These are phyloP conservation scores for Limnomonas spitsbergensis DNA, from an alignment of 139 green algal genomes.

Conservation along the genomic window DNA sequence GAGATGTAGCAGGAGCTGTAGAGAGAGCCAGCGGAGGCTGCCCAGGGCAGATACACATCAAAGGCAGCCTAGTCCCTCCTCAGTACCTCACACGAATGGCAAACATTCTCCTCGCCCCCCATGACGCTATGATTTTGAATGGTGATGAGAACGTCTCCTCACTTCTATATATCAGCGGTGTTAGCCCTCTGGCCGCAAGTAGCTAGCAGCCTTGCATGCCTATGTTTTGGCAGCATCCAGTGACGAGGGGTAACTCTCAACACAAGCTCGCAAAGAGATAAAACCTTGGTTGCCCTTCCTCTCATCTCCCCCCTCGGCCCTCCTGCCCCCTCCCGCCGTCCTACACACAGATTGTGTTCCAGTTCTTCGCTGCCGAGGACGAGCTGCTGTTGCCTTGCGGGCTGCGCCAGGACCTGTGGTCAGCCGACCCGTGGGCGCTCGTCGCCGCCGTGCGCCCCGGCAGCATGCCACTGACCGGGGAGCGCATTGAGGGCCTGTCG, in stretches of 20 bases:
- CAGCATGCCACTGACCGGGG: conserved; percentile 4
- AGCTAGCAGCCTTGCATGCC: not conserved
- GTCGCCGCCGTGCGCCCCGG: not conserved
- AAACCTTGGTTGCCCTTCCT: not conserved
- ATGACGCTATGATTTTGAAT: too few species aligned
- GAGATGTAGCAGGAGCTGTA: too few species aligned
- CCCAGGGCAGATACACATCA: too few species aligned
- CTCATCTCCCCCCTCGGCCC: not conserved
- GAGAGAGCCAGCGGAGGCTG: too few species aligned
- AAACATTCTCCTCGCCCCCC: too few species aligned
- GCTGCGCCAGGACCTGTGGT: conserved; percentile 13
- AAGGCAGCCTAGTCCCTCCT: too few species aligned
- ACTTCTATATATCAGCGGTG: not conserved
- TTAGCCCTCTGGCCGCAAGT: not conserved
- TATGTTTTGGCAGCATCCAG: not conserved
- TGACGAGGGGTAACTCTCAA: not conserved
- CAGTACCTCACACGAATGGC: too few species aligned
- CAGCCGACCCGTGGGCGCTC: conserved; percentile 6
- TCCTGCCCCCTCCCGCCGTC: not conserved
- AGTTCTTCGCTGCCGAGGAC: not conserved
- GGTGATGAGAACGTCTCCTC: too few species aligned
- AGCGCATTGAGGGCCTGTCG: conserved; percentile 25
- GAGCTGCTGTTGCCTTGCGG: not conserved
- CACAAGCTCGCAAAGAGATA: not conserved
- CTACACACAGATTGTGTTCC: conserved; percentile 8